phyloP scores from a whole-genome alignment of 2,329 filamentous ascomycete species.

The Ophiostoma perfectum region DNA sequence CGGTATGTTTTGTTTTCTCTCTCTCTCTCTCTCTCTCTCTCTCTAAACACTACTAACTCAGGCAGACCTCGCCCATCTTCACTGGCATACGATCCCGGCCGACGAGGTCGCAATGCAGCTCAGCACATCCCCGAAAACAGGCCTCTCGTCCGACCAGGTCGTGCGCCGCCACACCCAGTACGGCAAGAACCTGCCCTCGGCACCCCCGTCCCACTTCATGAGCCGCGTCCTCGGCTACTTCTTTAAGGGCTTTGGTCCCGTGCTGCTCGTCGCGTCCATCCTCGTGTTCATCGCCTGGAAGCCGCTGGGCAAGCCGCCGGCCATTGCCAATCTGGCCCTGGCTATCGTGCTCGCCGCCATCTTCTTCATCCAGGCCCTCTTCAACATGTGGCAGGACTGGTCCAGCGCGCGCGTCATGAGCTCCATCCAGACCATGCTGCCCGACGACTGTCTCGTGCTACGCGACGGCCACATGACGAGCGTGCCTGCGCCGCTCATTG shows the following conservation, averaged over 20 bases:
- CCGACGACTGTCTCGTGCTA: slow-evolving; percentile 61
- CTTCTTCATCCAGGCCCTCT: slow-evolving; percentile 63
- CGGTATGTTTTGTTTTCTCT: slow-evolving; percentile 9
- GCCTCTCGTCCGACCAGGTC: slow-evolving; percentile 56
- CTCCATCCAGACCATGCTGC: slow-evolving; percentile 75
- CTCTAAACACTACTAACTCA: background rate
- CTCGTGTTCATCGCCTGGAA: slow-evolving; percentile 74
- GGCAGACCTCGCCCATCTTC: slow-evolving; percentile 55
- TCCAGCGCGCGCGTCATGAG: slow-evolving; percentile 72
- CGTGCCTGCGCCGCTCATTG: slow-evolving; percentile 51
- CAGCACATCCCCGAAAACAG: slow-evolving; percentile 49
- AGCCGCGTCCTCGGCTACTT: slow-evolving; percentile 62
- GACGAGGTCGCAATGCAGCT: slow-evolving; percentile 57
- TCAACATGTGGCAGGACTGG: slow-evolving; percentile 70
- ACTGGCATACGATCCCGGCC: slow-evolving; percentile 60
- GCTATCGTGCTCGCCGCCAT: slow-evolving; percentile 68
- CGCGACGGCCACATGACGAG: slow-evolving; percentile 47
- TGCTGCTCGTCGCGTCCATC: slow-evolving; percentile 62
- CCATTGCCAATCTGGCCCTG: slow-evolving; percentile 63
- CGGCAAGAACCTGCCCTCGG: slow-evolving; percentile 62
- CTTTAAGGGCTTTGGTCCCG: slow-evolving; percentile 69
- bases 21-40: background rate
- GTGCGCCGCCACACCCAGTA: slow-evolving; percentile 51
- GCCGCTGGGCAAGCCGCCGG: slow-evolving; percentile 65
- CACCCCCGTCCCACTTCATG: slow-evolving; percentile 56